Base-by-base conservation (phyloP, 805 yeast species). In the Starmerella davenportii region DNA sequence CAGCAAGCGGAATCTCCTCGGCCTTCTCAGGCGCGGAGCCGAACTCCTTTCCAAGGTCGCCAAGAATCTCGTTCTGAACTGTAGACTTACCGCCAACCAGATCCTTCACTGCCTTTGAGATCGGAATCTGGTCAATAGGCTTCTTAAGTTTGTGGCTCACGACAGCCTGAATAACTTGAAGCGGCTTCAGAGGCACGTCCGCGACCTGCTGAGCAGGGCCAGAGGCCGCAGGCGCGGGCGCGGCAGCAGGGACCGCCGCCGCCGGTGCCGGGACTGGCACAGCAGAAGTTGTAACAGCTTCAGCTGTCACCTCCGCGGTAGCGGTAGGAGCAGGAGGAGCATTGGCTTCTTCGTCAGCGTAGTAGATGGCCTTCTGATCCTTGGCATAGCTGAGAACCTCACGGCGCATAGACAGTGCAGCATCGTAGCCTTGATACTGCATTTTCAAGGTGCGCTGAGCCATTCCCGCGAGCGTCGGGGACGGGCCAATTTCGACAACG, bases 21-120 rank as follows among this genome's bases (percentile, higher is more conserved):
- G 99, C 95, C 64, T 90, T 90, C 64, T 90, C 99, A 32, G 99
- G 99, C 36, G 95, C 85, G 34, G 90, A 64, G 53, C 96, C 95
- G 56, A 90, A 90, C 65, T 90, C 99, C 63, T 90, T 90, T 57
- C 96, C 96, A 54, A 90, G 70, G 56, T 90, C 99, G 69, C 99
- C 99, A 51, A 90, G 72, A 51, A 90, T 90, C 68, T 90, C 99
- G 62, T 90, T 90, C 65, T 90, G 99, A 35, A 90, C 87, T 17
- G 99, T 90, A 20, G 98, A 90, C 61, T 90, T 90, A 65, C 99
- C 99, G 55, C 93, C 93, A 47, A 90, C 98, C 54, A 90, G 70
- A 57, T 90, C 98, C 63, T 90, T 90, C 58, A 90, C 82, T 37
- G 98, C 85, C 64, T 90, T 90, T 43, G 82, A 63, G 70, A 81